These are phyloP conservation scores for Physcomitrellopsis africana DNA, from an alignment of 225 moss, liverwort and hornwort species.

Conservation along the genomic window DNA sequence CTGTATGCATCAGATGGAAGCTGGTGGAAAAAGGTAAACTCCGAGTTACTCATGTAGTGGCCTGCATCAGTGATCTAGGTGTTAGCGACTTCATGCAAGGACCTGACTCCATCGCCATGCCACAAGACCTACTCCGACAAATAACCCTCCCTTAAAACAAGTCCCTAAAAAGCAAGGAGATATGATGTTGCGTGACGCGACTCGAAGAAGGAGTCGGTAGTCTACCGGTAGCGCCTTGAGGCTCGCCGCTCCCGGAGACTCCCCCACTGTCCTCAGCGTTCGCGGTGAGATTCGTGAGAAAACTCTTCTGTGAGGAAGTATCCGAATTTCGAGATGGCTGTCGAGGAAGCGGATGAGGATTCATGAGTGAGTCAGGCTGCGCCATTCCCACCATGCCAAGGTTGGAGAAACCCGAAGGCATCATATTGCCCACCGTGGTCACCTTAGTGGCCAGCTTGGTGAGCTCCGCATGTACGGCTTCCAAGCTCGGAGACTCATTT, in stretches of 20 bases:
- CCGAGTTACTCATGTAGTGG: conserved; percentile 49
- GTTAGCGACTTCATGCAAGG: conserved; percentile 42
- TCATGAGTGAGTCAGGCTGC: conserved; percentile 40
- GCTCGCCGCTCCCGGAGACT: conserved; percentile 48
- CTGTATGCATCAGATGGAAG: conserved; percentile 55
- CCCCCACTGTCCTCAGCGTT: conserved; percentile 57
- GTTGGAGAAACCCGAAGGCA: conserved; percentile 54
- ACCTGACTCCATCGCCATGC: conserved; percentile 9
- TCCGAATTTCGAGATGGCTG: conserved; percentile 60
- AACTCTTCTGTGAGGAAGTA: conserved; percentile 59
- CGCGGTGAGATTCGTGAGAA: conserved; percentile 55
- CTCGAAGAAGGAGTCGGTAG: background rate
- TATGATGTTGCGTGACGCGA: too few species aligned
- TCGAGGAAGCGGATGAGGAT: conserved; percentile 46
- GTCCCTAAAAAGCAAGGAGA: too few species aligned
- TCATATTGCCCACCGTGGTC: conserved; percentile 47
- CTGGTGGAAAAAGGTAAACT: conserved; percentile 58
- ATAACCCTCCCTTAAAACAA: too few species aligned
- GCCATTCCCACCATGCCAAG: conserved; percentile 41
- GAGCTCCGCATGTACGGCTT: conserved; percentile 89
- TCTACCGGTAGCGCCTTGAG: conserved; percentile 53
- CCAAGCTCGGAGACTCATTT: conserved; percentile 73
- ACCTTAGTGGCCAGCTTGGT: conserved; percentile 91
- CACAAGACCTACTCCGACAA: too few species aligned
- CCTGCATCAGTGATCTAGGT: conserved; percentile 51